A percentile compares a stretch with the other conserved stretches of the same genome.
These are phyloP conservation scores for Alternaria dauci DNA, from an alignment of 2,329 filamentous ascomycete genomes.

Conservation along the genomic window DNA sequence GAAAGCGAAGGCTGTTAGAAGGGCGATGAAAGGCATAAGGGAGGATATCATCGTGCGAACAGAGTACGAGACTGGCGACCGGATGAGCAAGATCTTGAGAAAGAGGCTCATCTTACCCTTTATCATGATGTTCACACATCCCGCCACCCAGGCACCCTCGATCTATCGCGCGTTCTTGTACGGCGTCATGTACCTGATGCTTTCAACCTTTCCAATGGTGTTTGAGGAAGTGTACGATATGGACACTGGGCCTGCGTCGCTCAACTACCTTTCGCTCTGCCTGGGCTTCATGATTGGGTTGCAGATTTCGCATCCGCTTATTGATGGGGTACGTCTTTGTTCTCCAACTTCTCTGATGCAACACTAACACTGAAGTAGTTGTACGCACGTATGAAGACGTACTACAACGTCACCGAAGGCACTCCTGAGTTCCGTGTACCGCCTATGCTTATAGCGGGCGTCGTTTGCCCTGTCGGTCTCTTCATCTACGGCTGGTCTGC, in stretches of 20 bases:
- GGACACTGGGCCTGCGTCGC: constrained; percentile 63
- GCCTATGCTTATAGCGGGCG: constrained; percentile 63
- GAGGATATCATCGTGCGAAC: constrained; percentile 43
- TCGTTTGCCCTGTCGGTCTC: constrained; percentile 59
- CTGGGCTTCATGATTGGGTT: constrained; percentile 64
- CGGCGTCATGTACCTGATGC: constrained; percentile 69
- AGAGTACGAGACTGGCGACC: constrained; percentile 47
- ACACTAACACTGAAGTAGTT: constrained; percentile 19
- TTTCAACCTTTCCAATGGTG: constrained; percentile 67
- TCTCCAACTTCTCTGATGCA: neutral
- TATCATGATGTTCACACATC: constrained; percentile 66
- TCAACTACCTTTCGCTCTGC: constrained; percentile 70
- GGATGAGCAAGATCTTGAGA: constrained; percentile 37
- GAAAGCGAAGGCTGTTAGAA: constrained; percentile 56
- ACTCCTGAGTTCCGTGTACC: constrained; percentile 58
- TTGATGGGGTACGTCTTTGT: constrained; percentile 49
- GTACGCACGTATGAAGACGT: constrained; percentile 35
- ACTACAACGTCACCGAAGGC: constrained; percentile 40
- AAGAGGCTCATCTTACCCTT: constrained; percentile 44
- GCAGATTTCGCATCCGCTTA: constrained; percentile 55
- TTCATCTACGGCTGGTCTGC: constrained; percentile 65
- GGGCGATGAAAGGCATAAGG: constrained; percentile 50
- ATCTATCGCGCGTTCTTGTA: constrained; percentile 66
- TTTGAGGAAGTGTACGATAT: constrained; percentile 66
- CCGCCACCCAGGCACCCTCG: constrained; percentile 66